Conservation (phyloP, 768 basidiomycete genomes). For the Dendrothele bispora region DNA sequence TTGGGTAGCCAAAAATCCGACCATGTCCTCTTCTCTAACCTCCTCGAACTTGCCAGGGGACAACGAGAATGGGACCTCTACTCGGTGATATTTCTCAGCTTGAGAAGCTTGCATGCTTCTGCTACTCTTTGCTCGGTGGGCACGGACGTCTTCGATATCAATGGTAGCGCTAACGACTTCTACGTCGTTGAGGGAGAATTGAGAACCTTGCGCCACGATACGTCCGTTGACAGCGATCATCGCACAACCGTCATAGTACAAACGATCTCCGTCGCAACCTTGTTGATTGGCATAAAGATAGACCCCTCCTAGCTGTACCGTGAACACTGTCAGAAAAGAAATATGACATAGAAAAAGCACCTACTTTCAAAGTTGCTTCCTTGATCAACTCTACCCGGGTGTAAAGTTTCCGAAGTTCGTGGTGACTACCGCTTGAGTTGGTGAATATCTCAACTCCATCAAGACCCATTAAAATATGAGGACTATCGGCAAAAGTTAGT, state of each 20-base stretch:
- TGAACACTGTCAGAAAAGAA: background rate
- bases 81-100: constrained; percentile 73
- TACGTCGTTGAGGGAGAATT: constrained; percentile 94
- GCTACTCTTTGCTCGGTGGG: constrained; percentile 82
- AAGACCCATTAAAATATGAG: constrained; percentile 96
- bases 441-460: constrained; percentile 99
- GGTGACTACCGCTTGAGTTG: constrained; percentile 97
- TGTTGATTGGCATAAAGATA: constrained; percentile 99
- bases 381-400: constrained; percentile 92
- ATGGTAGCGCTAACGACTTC: constrained; percentile 96
- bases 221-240: constrained; percentile 95
- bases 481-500: constrained; percentile 47
- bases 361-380: constrained; percentile 92
- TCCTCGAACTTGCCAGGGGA: constrained; percentile 75
- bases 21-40: constrained; percentile 49
- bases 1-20: constrained; percentile 36
- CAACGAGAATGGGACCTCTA: constrained; percentile 79
- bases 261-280: constrained; percentile 96
- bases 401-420: constrained; percentile 95
- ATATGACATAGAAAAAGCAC: background rate
- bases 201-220: constrained; percentile 92
- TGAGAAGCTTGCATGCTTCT: constrained; percentile 87
- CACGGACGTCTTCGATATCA: constrained; percentile 94
- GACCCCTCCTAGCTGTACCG: constrained; percentile 94
- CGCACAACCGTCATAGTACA: constrained; percentile 97